Conservation (phyloP, 768 basidiomycete species). For the Coprinopsis marcescibilis region DNA sequence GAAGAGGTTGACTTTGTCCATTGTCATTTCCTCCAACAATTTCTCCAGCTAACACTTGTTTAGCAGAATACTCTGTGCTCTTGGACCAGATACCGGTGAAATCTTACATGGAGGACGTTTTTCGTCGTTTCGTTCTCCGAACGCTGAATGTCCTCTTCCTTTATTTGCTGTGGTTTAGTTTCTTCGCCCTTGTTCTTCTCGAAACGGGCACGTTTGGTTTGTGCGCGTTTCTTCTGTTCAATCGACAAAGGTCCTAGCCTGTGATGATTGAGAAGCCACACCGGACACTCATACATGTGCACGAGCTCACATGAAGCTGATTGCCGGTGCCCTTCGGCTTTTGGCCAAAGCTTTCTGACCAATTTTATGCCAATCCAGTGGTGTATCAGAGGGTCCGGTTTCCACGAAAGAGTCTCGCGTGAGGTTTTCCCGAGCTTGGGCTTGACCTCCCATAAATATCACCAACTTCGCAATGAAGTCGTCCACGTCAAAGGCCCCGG, state of each 20-base stretch:
- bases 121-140: constrained; percentile 87
- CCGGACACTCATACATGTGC: constrained; percentile 9
- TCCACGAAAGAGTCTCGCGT: constrained; percentile 51
- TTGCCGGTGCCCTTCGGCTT: constrained; percentile 70
- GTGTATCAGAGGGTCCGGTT: constrained; percentile 38
- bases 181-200: constrained; percentile 69
- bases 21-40: constrained; percentile 39
- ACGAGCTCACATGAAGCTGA: constrained; percentile 78
- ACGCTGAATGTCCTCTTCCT: constrained; percentile 75
- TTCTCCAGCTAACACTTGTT: constrained; percentile 45
- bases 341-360: constrained; percentile 80
- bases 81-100: not conserved
- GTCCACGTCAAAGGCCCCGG: constrained; percentile 86
- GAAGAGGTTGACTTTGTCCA: constrained; percentile 69
- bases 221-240: constrained; percentile 73
- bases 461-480: constrained; percentile 80
- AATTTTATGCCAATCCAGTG: constrained; percentile 78
- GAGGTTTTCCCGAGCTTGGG: constrained; percentile 31
- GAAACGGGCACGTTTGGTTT: constrained; percentile 55
- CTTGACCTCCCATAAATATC: constrained; percentile 69
- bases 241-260: constrained; percentile 91
- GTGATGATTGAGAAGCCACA: not conserved
- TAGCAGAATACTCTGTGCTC: not conserved
- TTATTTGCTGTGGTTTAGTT: constrained; percentile 72
- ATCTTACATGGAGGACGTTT: constrained; percentile 68